phyloP scores from a whole-genome alignment of 106 monocot genomes.

The Hemerocallis citrina region DNA sequence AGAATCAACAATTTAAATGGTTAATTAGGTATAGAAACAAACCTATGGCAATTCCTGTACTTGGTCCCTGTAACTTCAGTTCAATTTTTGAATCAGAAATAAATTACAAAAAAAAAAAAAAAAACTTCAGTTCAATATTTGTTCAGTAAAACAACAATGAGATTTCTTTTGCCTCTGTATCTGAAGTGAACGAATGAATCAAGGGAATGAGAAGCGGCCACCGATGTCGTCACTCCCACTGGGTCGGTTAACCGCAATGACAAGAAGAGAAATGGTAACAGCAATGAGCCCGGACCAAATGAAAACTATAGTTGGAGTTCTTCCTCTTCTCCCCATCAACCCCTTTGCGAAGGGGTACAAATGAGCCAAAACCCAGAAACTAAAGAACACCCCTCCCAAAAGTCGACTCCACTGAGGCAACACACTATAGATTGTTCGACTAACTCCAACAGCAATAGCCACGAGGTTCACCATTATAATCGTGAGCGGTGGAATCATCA shows the following conservation, averaged over 20 bases:
- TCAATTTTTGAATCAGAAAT: background rate
- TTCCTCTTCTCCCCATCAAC: constrained; percentile 76
- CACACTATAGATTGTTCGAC: constrained; percentile 64
- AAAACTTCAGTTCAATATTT: too few species aligned
- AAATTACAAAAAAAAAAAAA: background rate
- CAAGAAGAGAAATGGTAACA: constrained; percentile 83
- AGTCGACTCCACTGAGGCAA: constrained; percentile 87
- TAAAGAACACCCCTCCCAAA: constrained; percentile 86
- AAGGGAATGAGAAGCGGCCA: constrained; percentile 77
- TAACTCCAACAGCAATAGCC: constrained; percentile 70
- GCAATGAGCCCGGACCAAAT: constrained; percentile 83
- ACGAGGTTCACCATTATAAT: constrained; percentile 91
- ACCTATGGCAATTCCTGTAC: background rate
- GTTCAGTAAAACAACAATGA: too few species aligned
- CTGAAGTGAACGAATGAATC: background rate
- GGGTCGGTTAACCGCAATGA: constrained; percentile 67
- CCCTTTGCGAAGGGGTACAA: constrained; percentile 93
- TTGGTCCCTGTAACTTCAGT: background rate
- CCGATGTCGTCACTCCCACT: constrained; percentile 46
- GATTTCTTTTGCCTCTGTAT: background rate
- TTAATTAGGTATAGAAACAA: background rate
- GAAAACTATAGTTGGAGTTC: constrained; percentile 74
- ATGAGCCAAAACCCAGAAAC: constrained; percentile 92
- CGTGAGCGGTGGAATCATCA: constrained; percentile 70
- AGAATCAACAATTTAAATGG: background rate